Evolutionary conservation across 1,284 basidiomycete species (phyloP).

Genomic region (Trichosporon sp.): DNA sequence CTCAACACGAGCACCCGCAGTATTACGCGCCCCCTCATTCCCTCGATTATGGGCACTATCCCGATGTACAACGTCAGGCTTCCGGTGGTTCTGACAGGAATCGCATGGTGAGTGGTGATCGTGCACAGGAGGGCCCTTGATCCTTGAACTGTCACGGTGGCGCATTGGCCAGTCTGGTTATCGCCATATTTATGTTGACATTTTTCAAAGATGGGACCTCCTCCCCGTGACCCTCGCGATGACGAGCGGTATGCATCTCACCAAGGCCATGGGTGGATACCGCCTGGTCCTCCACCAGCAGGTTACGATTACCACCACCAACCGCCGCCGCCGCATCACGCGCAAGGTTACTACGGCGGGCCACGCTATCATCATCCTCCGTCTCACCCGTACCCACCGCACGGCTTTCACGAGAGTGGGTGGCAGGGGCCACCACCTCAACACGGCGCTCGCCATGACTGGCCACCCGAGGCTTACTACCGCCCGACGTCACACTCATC

Average conservation of each 20-base stretch:
- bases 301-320: constrained; percentile 6
- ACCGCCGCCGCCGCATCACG: neutral
- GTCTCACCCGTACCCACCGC: neutral
- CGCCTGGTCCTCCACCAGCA: neutral
- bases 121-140: neutral
- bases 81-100: neutral
- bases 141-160: neutral
- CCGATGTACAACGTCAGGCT: constrained; percentile 4
- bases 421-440: neutral
- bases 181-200: neutral
- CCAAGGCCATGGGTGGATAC: neutral
- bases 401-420: neutral
- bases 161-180: neutral
- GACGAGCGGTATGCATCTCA: constrained; percentile 15
- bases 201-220: neutral
- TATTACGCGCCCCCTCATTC: neutral
- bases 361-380: neutral
- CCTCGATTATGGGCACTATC: neutral
- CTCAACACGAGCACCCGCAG: neutral
- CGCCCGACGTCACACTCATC: neutral
- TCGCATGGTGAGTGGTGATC: constrained; percentile 3
- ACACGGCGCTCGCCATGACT: neutral
- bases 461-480: neutral
- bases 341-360: neutral
- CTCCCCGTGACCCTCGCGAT: neutral